Percentiles rank a stretch among this genome's conserved stretches.
Evolutionary conservation across 176 grass and related monocot species (phyloP).

Genomic region (Oropetium thomaeum): DNA sequence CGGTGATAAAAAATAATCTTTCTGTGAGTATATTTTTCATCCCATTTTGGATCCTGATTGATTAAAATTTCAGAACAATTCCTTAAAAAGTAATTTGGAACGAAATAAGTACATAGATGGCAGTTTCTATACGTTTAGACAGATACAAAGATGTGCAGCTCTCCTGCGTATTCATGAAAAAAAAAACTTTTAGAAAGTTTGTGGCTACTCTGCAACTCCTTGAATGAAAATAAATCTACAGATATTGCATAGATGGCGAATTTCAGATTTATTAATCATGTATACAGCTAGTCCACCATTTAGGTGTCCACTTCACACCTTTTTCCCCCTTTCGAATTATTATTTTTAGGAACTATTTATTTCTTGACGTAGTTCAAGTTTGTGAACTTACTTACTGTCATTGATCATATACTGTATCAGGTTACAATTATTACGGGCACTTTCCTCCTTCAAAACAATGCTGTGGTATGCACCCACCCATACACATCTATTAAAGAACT

Average conservation of each 20-base stretch:
- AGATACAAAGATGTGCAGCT: too few relatives aligned
- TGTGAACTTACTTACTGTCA: background rate
- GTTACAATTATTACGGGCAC: conserved; percentile 43
- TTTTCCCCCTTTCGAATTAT: background rate
- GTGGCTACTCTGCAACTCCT: background rate
- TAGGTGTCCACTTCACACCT: background rate
- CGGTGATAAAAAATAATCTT: conserved; percentile 54
- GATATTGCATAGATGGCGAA: background rate
- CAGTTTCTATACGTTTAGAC: background rate
- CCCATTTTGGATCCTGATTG: background rate
- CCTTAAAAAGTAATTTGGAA: too few relatives aligned
- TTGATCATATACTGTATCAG: conserved; percentile 16
- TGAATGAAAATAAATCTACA: background rate
- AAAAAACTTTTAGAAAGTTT: too few relatives aligned
- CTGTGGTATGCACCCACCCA: conserved; percentile 39
- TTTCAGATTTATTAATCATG: background rate
- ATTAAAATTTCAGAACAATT: background rate
- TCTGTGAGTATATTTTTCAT: conserved; percentile 32
- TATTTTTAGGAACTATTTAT: background rate
- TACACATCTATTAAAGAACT: background rate
- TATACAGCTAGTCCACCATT: background rate
- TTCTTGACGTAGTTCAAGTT: background rate
- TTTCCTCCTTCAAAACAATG: conserved; percentile 65
- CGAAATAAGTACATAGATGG: background rate
- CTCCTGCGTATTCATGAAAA: too few relatives aligned